Conservation (phyloP, 2,329 filamentous ascomycete genomes). For the Zasmidium angulare region DNA sequence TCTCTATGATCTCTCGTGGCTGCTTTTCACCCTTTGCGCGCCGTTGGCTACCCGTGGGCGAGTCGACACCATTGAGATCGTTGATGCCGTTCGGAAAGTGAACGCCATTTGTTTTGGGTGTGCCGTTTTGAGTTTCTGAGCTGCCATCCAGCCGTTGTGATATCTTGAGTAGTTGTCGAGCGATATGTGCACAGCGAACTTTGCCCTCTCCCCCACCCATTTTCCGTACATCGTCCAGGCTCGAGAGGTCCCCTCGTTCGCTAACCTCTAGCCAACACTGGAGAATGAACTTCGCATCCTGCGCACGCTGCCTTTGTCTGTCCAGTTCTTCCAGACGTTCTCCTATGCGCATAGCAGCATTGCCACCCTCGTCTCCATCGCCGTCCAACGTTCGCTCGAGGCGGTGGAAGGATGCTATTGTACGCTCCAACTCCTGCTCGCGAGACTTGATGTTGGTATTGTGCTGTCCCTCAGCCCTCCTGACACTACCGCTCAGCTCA, state of each 20-base stretch:
- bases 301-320: slow-evolving; percentile 80
- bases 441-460: slow-evolving; percentile 85
- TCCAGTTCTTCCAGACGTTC: slow-evolving; percentile 92
- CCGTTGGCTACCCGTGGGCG: slow-evolving; percentile 52
- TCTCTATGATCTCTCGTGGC: slow-evolving; percentile 81
- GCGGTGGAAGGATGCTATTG: slow-evolving; percentile 87
- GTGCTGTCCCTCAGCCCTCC: slow-evolving; percentile 88
- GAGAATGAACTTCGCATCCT: slow-evolving; percentile 92
- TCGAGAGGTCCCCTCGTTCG: slow-evolving; percentile 80
- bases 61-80: slow-evolving; percentile 42
- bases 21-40: slow-evolving; percentile 46
- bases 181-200: slow-evolving; percentile 89
- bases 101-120: slow-evolving; percentile 32
- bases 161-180: slow-evolving; percentile 88
- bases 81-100: slow-evolving; percentile 48
- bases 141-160: slow-evolving; percentile 83
- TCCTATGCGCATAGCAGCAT: slow-evolving; percentile 90
- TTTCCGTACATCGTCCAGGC: slow-evolving; percentile 83
- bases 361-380: slow-evolving; percentile 64
- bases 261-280: slow-evolving; percentile 96
- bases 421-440: slow-evolving; percentile 84
- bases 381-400: slow-evolving; percentile 75
- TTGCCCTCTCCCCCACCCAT: slow-evolving; percentile 88
- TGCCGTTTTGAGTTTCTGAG: slow-evolving; percentile 37
- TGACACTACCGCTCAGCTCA: slow-evolving; percentile 83